Evolutionary conservation across 2,329 filamentous ascomycete genomes (phyloP).

Genomic region (Xylariomycetidae sp.): DNA sequence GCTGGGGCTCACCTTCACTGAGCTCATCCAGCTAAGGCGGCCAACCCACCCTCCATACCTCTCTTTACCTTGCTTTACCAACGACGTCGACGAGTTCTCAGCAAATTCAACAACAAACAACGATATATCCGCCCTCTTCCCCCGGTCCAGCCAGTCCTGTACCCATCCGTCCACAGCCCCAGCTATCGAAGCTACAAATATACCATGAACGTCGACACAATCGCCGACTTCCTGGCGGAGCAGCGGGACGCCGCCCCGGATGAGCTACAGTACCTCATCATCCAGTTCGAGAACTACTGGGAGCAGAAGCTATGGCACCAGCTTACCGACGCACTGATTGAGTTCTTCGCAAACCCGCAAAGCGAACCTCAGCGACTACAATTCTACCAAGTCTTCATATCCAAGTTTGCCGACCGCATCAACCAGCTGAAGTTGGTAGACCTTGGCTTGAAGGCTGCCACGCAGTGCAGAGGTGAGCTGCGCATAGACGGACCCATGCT

Average conservation of each 20-base stretch:
- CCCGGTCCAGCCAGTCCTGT: neutral
- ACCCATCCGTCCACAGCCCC: neutral
- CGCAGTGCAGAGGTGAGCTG: constrained; percentile 67
- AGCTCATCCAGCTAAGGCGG: no score
- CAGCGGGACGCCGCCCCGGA: constrained; percentile 84
- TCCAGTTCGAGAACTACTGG: constrained; percentile 95
- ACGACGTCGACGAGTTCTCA: no score
- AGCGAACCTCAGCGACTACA: constrained; percentile 80
- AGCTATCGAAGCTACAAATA: constrained; percentile 1
- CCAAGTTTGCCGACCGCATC: constrained; percentile 96
- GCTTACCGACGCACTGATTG: constrained; percentile 80
- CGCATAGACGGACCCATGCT: neutral
- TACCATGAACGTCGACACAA: constrained; percentile 76
- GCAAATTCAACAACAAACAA: no score
- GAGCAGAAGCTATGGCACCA: constrained; percentile 99
- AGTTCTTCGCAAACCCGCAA: constrained; percentile 78
- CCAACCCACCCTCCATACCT: no score
- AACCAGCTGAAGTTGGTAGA: constrained; percentile 97
- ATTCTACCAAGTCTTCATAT: constrained; percentile 91
- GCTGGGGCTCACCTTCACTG: no score
- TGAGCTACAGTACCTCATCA: constrained; percentile 79
- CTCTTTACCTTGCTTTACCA: no score
- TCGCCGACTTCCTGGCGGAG: constrained; percentile 85
- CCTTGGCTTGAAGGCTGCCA: constrained; percentile 78
- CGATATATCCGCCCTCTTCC: neutral